Evolutionary conservation across 768 basidiomycete species (phyloP).

Genomic region (Heimioporus sp.): DNA sequence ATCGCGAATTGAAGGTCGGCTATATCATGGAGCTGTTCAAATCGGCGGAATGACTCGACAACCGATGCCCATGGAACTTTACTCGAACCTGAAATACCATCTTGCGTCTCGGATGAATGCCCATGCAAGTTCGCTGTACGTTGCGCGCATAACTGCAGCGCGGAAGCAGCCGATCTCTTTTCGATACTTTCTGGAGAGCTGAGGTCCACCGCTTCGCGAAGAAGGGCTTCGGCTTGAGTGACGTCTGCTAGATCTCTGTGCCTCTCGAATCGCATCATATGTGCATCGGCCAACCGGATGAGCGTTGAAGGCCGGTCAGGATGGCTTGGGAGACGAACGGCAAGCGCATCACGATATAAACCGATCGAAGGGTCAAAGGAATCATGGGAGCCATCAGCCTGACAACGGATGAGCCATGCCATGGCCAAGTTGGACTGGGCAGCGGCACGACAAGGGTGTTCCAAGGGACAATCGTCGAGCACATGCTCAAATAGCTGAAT

Average conservation of each 20-base stretch:
- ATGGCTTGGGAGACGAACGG: no score
- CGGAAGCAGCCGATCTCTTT: neutral
- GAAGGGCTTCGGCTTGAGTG: neutral
- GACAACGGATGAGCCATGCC: neutral
- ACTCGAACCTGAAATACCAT: no score
- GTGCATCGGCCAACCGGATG: neutral
- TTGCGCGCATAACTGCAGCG: neutral
- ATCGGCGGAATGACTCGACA: neutral
- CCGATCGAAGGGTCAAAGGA: no score
- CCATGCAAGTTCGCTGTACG: no score
- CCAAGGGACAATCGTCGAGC: neutral
- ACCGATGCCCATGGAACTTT: neutral
- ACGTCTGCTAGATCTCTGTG: neutral
- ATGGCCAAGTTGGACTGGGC: neutral
- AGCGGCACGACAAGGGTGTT: neutral
- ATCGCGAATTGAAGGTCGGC: neutral
- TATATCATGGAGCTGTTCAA: neutral
- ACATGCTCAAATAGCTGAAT: neutral
- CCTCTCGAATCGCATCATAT: neutral
- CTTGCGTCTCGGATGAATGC: no score
- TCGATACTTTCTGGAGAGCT: neutral
- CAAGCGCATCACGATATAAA: no score
- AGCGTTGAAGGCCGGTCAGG: slow-evolving; percentile 2
- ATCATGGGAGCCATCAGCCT: neutral
- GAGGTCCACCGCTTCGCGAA: neutral